Evolutionary conservation across 345 rosid species (phyloP).

Genomic region (Punica granatum): DNA sequence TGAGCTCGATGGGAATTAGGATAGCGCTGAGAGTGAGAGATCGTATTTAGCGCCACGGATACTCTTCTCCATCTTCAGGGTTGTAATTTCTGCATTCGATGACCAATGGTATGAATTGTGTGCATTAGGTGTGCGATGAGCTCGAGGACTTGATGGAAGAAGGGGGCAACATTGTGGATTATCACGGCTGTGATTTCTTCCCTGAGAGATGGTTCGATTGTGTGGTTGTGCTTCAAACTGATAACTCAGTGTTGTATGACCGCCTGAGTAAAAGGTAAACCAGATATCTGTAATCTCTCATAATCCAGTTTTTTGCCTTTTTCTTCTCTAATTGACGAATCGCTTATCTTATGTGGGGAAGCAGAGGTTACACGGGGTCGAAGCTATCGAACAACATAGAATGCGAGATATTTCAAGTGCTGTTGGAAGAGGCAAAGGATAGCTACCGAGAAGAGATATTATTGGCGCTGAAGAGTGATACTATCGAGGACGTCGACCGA

Average conservation of each 20-base stretch:
- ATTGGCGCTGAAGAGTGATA: conserved; percentile 47
- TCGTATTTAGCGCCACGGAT: neutral
- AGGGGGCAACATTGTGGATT: conserved; percentile 85
- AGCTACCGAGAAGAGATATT: conserved; percentile 64
- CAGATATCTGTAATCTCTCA: neutral
- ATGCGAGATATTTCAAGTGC: conserved; percentile 69
- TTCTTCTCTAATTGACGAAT: neutral
- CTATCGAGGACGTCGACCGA: conserved; percentile 51
- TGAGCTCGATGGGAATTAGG: neutral
- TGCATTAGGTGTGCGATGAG: conserved; percentile 72
- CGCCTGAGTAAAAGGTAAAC: conserved; percentile 67
- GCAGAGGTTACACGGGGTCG: conserved; percentile 59
- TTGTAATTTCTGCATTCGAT: neutral
- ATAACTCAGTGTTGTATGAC: conserved; percentile 63
- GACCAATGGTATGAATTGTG: neutral
- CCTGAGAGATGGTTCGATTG: conserved; percentile 83
- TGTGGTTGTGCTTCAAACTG: conserved; percentile 78
- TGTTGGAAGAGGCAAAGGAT: conserved; percentile 79
- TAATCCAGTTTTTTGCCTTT: neutral
- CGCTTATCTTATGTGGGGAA: neutral
- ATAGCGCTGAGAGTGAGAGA: neutral
- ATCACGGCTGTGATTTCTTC: conserved; percentile 91
- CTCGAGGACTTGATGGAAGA: conserved; percentile 73
- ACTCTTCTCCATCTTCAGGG: neutral
- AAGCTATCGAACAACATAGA: conserved; percentile 80